Conservation (phyloP, 768 basidiomycete genomes). For the Hericium coralloides region DNA sequence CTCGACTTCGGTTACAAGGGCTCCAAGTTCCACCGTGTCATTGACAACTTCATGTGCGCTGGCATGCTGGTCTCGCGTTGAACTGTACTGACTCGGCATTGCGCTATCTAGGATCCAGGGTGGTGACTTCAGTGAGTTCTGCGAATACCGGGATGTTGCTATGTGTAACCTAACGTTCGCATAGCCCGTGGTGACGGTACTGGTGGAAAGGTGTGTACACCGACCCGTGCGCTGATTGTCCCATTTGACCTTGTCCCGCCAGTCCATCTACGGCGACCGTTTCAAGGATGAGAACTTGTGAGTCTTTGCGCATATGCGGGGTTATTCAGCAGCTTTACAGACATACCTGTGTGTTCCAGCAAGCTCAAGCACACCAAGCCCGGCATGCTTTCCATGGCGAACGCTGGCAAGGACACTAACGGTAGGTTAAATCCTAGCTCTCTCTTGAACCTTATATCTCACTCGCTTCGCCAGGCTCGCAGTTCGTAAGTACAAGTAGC, state of each 20-base stretch:
- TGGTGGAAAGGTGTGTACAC: conserved; percentile 65
- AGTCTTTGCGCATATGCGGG: conserved; percentile 16
- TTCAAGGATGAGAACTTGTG: conserved; percentile 98
- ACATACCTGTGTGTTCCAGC: conserved; percentile 33
- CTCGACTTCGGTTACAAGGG: conserved; percentile 88
- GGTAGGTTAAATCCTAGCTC: conserved; percentile 34
- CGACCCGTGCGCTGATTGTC: neutral
- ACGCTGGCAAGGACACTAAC: conserved; percentile 88
- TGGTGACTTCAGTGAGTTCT: conserved; percentile 86
- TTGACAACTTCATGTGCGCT: conserved; percentile 81
- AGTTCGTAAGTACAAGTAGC: conserved; percentile 54
- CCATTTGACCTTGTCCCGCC: neutral
- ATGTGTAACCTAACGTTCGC: conserved; percentile 4
- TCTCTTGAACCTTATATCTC: conserved; percentile 5
- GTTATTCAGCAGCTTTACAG: neutral
- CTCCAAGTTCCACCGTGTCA: conserved; percentile 93
- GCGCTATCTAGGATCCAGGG: conserved; percentile 73
- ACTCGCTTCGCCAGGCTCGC: conserved; percentile 48
- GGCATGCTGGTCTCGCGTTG: neutral
- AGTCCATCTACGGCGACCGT: conserved; percentile 86
- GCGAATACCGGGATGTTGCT: neutral
- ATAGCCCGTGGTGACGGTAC: conserved; percentile 80
- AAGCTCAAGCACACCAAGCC: conserved; percentile 91
- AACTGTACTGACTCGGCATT: neutral
- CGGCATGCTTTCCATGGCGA: conserved; percentile 91